These are phyloP conservation scores for Suillus weaverae DNA, from an alignment of 768 basidiomycete genomes.

Conservation along the genomic window DNA sequence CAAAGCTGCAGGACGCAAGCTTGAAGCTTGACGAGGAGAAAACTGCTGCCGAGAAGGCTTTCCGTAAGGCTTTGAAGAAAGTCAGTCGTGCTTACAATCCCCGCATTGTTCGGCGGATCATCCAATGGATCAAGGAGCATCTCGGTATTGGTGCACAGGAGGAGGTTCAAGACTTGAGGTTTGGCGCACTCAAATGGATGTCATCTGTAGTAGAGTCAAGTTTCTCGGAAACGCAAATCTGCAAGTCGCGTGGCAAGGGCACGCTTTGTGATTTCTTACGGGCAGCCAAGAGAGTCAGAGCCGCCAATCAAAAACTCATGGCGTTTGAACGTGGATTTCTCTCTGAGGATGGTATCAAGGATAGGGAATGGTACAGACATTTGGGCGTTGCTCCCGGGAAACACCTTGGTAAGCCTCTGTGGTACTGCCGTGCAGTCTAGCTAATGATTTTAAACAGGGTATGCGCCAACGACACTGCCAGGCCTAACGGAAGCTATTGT, in stretches of 20 bases:
- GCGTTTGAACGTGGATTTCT: constrained; percentile 82
- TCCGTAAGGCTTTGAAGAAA: constrained; percentile 46
- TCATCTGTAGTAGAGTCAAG: neutral
- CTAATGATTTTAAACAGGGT: constrained; percentile 44
- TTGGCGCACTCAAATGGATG: constrained; percentile 9
- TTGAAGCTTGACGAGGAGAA: constrained; percentile 60
- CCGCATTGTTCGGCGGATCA: constrained; percentile 8
- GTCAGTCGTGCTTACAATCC: constrained; percentile 7
- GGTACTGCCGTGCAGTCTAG: neutral
- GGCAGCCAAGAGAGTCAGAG: constrained; percentile 58
- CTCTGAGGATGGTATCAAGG: constrained; percentile 70
- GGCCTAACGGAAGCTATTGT: constrained; percentile 76
- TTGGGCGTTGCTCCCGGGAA: constrained; percentile 86
- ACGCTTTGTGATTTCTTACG: constrained; percentile 48
- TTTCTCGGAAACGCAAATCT: constrained; percentile 8
- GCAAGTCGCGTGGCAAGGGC: constrained; percentile 24
- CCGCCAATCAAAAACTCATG: constrained; percentile 64
- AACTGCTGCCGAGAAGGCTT: constrained; percentile 48
- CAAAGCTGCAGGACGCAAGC: constrained; percentile 50
- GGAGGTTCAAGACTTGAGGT: constrained; percentile 5
- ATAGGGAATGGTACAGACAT: constrained; percentile 85
- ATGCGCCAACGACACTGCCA: constrained; percentile 84
- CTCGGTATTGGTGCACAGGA: constrained; percentile 6
- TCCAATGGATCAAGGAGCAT: constrained; percentile 30
- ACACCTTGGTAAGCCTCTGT: constrained; percentile 60